Base-by-base conservation (phyloP, 768 basidiomycete species). In the Tylopilus rubrobrunneus region DNA sequence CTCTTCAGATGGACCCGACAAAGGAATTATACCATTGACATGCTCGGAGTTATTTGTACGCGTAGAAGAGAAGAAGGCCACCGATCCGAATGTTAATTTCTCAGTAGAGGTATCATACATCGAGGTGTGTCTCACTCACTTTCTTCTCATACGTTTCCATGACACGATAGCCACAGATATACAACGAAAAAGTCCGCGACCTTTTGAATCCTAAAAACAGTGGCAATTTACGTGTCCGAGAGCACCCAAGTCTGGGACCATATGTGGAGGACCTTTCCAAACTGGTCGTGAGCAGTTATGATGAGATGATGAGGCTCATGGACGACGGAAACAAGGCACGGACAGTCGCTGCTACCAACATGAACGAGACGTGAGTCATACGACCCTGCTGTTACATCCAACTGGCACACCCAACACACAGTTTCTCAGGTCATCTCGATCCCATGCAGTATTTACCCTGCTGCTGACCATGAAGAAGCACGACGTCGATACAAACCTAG, bases 241-340 rank as follows among this genome's bases (percentile, higher is more conserved):
- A 99, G 73, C 97, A 98, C 67, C 97, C 97, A 14, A 92, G 84
- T 70, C 73, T 92, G 48, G 94, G 94, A 6, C 96, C 97, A n/a
- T 99, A 99, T 69, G 97, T 99, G 48, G 97, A 99, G 73, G 93
- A 96, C 74, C 78, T 99, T 53, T 93, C 92, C 64, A 92, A 92
- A 72, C 83, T 98, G 51, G 87, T 87, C 28, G 97, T 98, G 43
- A 86, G 82, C 66, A 88, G 79, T 69, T 98, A 95, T 67, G 83
- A 89, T 29, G 96, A 97, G 69, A 97, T 99, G 89, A 96, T 97
- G 89, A 92, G 87, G 6, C 86, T 99, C 67, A 98, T 98, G 96
- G 96, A 99, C 75, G 96, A 99, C 71, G 96, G 96, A 37, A 99
- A 98, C 72, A 98, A 98, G 76, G 95, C 97, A 48, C 79, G 97